phyloP scores from a whole-genome alignment of 169 alveolate species.

The Plasmodium inui region DNA sequence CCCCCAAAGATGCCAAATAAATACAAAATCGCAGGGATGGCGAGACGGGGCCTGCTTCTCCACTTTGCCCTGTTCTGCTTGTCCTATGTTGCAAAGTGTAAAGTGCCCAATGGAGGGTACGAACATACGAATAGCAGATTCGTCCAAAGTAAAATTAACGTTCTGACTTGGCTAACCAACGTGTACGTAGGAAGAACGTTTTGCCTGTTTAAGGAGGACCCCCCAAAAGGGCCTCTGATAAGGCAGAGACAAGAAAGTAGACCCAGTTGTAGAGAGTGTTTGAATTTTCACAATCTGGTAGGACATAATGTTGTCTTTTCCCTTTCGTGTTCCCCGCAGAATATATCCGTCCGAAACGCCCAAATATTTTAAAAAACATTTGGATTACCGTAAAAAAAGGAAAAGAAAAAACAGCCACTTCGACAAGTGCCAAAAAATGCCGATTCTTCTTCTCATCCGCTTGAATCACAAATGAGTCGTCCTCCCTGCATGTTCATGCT shows the following conservation, averaged over 20 bases:
- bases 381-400: slow-evolving; percentile 36
- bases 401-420: not conserved
- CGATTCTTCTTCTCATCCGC: not conserved
- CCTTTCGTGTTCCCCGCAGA: not conserved
- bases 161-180: slow-evolving; percentile 69
- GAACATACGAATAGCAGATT: slow-evolving; percentile 24
- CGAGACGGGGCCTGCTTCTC: slow-evolving; percentile 3
- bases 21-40: not conserved
- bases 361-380: slow-evolving; percentile 58
- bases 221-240: not conserved
- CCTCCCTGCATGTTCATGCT: not conserved
- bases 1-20: not conserved
- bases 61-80: slow-evolving; percentile 10
- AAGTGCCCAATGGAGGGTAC: slow-evolving; percentile 11
- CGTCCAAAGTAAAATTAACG: slow-evolving; percentile 74
- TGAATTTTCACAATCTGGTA: not conserved
- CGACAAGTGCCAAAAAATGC: not conserved
- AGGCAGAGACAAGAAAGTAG: not conserved
- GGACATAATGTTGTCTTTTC: not conserved
- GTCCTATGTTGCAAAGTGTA: slow-evolving; percentile 3
- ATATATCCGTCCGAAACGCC: slow-evolving; percentile 68
- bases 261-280: not conserved
- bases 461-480: too few relatives aligned
- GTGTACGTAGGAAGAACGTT: slow-evolving; percentile 21
- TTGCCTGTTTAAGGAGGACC: not conserved